A percentile compares a stretch with the other conserved stretches of the same genome.
Conservation (phyloP, 768 basidiomycete species). For the Russula vinacea region DNA sequence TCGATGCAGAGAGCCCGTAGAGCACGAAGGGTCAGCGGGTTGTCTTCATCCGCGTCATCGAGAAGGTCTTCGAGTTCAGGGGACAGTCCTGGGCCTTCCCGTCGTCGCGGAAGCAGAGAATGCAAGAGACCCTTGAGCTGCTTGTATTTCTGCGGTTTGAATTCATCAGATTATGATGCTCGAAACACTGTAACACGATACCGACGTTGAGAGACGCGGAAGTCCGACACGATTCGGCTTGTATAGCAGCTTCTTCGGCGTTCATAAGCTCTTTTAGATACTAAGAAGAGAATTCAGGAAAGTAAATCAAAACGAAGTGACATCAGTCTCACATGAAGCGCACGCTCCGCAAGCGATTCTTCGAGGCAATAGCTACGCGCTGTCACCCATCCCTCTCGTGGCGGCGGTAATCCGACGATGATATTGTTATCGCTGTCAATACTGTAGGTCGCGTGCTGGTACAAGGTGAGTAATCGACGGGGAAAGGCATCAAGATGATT, state of each 20-base stretch:
- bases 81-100: slow-evolving; percentile 16
- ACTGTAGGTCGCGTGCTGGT: slow-evolving; percentile 27
- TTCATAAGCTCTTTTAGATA: slow-evolving; percentile 26
- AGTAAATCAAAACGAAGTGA: neutral
- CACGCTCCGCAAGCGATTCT: slow-evolving; percentile 26
- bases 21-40: slow-evolving; percentile 22
- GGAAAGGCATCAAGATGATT: neutral
- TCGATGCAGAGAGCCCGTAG: slow-evolving; percentile 23
- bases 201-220: slow-evolving; percentile 10
- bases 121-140: slow-evolving; percentile 27
- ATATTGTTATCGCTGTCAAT: slow-evolving; percentile 27
- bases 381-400: slow-evolving; percentile 25
- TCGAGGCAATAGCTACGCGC: slow-evolving; percentile 25
- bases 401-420: slow-evolving; percentile 24
- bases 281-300: neutral
- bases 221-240: slow-evolving; percentile 4
- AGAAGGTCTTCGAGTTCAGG: slow-evolving; percentile 28
- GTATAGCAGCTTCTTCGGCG: slow-evolving; percentile 17
- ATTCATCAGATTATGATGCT: neutral
- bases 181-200: neutral
- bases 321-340: slow-evolving; percentile 17
- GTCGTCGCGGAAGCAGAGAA: slow-evolving; percentile 22
- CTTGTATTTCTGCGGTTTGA: slow-evolving; percentile 17
- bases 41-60: slow-evolving; percentile 22
- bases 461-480: neutral